phyloP scores from a whole-genome alignment of 164 flowering plant species.

The Litsea cubeba region DNA sequence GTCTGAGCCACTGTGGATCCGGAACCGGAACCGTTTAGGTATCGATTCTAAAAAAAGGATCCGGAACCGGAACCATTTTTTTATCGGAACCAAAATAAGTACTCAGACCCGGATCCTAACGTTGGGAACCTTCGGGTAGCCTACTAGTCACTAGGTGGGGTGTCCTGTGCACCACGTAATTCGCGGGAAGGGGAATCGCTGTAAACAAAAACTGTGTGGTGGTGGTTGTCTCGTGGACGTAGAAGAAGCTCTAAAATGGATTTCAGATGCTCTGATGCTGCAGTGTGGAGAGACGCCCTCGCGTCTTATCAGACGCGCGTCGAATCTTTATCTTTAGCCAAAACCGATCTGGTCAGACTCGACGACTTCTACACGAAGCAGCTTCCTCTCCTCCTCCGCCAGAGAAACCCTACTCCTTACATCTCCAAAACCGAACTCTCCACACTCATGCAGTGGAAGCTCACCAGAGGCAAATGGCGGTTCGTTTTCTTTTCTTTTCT shows the following conservation, averaged over 20 bases:
- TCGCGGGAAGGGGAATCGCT: no score
- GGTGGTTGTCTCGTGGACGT: no score
- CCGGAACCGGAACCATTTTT: no score
- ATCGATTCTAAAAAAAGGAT: no score
- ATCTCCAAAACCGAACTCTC: constrained; percentile 68
- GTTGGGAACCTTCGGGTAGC: no score
- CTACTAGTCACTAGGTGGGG: no score
- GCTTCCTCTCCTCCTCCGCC: constrained; percentile 54
- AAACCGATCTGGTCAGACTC: constrained; percentile 51
- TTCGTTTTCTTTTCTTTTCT: constrained; percentile 9
- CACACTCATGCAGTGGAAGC: constrained; percentile 84
- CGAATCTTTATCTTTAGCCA: constrained; percentile 28
- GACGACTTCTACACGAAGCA: constrained; percentile 62
- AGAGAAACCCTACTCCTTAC: constrained; percentile 70
- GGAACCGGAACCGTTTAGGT: no score
- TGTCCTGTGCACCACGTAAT: no score
- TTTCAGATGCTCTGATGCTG: constrained; percentile 16
- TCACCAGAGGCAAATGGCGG: constrained; percentile 86
- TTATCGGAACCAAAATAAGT: no score
- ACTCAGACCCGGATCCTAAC: no score
- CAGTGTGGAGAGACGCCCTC: constrained; percentile 17
- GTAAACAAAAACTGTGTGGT: no score
- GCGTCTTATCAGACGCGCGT: constrained; percentile 24
- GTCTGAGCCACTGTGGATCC: no score
- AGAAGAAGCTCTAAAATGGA: constrained; percentile 9